Base-by-base conservation (phyloP, 2,329 filamentous ascomycete species). In the Myriosclerotinia duriaeana region DNA sequence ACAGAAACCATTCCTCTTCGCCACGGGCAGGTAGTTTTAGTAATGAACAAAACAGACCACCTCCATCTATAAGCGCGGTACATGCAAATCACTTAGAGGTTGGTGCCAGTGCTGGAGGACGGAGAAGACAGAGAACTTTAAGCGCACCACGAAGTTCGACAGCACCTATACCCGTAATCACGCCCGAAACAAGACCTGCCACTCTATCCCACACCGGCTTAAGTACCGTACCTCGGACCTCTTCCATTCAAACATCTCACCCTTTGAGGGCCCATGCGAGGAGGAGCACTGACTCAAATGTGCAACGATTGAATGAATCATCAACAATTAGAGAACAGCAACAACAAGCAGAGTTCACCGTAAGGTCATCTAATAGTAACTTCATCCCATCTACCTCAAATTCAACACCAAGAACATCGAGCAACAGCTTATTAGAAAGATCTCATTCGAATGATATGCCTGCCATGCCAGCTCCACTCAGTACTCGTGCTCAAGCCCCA, bases 161-260 rank as follows among this genome's bases (percentile, higher is more conserved):
- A 7, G 77, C 82, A 2, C 82, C 84, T 3, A 72, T 79, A 22
- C 78, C 78, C 61, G 76, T 79, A 2, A 75, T 80, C 52, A 74
- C 80, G 38, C 79, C 67, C 12, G 66, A 83, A 15, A 74, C 79
- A 36, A 79, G 81, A 62, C 82, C 83, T 53, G 83, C 85, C 15
- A 80, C 84, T 30, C 83, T 85, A 30, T 91, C 90, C 22, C 85
- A 88, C 56, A 89, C 86, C 2, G 89, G 93, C 73, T 78, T 92
- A 11, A 77, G 78, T 2, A 69, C 80, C 6, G 79, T 81, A 53
- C 76, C 81, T 66, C 69, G 69, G 34, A 72, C 73, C 64, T 64
- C 69, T 34, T 67, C 70, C 44, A 53, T 68, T 12, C 40, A 67
- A 60, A 40, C 59, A 40, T 26, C 50, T 30, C 54, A 62, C 22